phyloP scores from a whole-genome alignment of 2,329 filamentous ascomycete genomes.

The Nigrospora osmanthi region DNA sequence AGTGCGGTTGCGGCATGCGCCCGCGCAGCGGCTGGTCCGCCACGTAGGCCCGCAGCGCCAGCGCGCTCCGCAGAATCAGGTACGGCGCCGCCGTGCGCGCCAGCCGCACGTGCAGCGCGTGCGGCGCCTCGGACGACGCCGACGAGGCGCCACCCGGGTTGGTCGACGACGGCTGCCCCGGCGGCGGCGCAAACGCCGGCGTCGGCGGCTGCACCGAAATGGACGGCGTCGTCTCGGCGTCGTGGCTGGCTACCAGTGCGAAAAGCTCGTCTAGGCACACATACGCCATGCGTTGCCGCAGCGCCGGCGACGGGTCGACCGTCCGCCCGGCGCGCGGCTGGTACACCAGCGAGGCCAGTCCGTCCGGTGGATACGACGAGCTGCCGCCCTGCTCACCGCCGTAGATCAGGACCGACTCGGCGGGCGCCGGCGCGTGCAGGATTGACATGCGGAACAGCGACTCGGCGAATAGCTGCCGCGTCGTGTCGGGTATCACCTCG shows the following conservation, averaged over 20 bases:
- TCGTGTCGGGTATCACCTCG: constrained; percentile 53
- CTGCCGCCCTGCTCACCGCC: constrained; percentile 24
- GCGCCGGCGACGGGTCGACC: constrained; percentile 54
- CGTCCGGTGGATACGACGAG: constrained; percentile 20
- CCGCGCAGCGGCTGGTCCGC: constrained; percentile 88
- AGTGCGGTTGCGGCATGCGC: constrained; percentile 78
- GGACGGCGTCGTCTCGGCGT: constrained; percentile 25
- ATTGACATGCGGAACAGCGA: constrained; percentile 77
- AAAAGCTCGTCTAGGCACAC: constrained; percentile 76
- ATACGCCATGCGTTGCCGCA: constrained; percentile 67
- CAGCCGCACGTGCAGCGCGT: constrained; percentile 46
- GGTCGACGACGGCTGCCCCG: constrained; percentile 9
- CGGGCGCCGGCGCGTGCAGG: constrained; percentile 56
- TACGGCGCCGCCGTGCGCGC: constrained; percentile 72
- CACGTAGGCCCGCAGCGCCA: constrained; percentile 77
- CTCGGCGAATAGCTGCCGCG: constrained; percentile 62
- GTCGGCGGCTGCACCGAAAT: constrained; percentile 36
- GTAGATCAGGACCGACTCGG: constrained; percentile 51
- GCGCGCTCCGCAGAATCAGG: constrained; percentile 71
- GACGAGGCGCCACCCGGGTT: neutral
- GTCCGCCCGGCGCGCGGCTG: constrained; percentile 64
- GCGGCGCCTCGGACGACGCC: constrained; percentile 15
- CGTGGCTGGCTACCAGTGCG: constrained; percentile 50
- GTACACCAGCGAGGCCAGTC: constrained; percentile 52
- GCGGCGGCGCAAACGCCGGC: constrained; percentile 28